Evolutionary conservation across 2,329 filamentous ascomycete genomes (phyloP).

Genomic region (Nemania sp.): DNA sequence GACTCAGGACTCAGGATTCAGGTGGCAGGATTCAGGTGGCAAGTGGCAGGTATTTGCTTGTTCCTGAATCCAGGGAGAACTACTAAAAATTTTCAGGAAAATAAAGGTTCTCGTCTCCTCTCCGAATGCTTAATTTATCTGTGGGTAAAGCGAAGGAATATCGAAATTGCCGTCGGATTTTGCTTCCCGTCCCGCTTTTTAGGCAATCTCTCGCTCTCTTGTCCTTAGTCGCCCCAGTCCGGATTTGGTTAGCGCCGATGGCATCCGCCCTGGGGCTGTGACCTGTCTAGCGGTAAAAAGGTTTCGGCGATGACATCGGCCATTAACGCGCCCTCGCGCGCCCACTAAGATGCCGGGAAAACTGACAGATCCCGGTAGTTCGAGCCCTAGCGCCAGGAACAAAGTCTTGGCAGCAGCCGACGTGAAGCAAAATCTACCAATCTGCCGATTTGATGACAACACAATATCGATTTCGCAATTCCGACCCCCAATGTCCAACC

Average conservation of each 20-base stretch:
- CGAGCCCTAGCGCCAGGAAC: slow-evolving; percentile 20
- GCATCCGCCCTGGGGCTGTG: neutral
- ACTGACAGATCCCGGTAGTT: slow-evolving; percentile 18
- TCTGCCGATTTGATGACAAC: slow-evolving; percentile 19
- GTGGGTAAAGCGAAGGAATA: no score
- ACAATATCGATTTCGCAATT: slow-evolving; percentile 26
- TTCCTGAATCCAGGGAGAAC: no score
- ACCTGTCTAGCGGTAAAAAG: neutral
- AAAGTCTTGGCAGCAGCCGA: slow-evolving; percentile 21
- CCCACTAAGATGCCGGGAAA: slow-evolving; percentile 8
- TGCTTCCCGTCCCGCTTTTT: neutral
- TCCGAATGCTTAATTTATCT: no score
- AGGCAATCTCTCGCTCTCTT: neutral
- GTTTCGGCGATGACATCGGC: slow-evolving; percentile 10
- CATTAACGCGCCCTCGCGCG: neutral
- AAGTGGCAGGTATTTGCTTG: no score
- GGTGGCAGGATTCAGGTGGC: no score
- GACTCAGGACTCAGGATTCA: no score
- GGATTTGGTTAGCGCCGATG: neutral
- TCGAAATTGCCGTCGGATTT: neutral
- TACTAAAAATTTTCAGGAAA: neutral
- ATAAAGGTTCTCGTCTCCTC: neutral
- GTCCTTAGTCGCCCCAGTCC: neutral
- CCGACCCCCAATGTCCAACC: slow-evolving; percentile 9
- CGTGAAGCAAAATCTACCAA: slow-evolving; percentile 10